Evolutionary conservation across 2,329 filamentous ascomycete species (phyloP), one percentile per base, ranked within the genome.

Genomic region (Nothopassalora personata): DNA sequence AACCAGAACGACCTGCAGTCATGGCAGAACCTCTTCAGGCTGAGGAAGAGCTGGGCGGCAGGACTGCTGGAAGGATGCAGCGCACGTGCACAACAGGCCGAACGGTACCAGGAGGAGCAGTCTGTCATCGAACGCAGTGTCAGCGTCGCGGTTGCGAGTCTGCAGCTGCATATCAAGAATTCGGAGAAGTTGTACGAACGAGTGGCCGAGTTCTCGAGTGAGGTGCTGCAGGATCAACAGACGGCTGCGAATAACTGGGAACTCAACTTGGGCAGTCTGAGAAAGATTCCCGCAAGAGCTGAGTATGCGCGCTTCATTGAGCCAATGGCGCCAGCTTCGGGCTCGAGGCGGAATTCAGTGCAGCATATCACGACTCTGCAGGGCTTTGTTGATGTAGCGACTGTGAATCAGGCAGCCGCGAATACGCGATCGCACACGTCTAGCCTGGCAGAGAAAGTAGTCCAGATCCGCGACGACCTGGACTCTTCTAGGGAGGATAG

Each of bases 11-110:
- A 91, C 62, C 80, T 97, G 57, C 81, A 87, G 68, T 87, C 91
- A 83, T 99, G 94, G 93, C 89, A 91, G 72, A 84, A 86, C 48
- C 80, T 97, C 23, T 97, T 94, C 79, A 88, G 87, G 73, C 83
- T 86, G 59, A 86, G 94, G 60, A 85, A 87, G 67, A 81, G 83
- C 66, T 99, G 94, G 94, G 89, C 91, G 0, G 76, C 86, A 55
- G 80, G 80, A 43, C 76, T 95, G 34, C 81, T 88, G 6, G 84
- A 87, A 28, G 86, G 87, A 65, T 93, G 90, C 67, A 80, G 80
- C 53, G 77, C 78, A 53, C 87, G 91, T 77, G 84, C 86, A 54
- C 77, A 79, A 54, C 76, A 81, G 62, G 81, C 86, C 19, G 80
- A 84, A 67, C 81, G 86, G 57, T 83, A 89, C 64, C 88, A 90